Percentiles rank a stretch among this genome's conserved stretches.
Evolutionary conservation across 805 yeast genomes (phyloP).

Genomic region (Candida pseudofarinosa): DNA sequence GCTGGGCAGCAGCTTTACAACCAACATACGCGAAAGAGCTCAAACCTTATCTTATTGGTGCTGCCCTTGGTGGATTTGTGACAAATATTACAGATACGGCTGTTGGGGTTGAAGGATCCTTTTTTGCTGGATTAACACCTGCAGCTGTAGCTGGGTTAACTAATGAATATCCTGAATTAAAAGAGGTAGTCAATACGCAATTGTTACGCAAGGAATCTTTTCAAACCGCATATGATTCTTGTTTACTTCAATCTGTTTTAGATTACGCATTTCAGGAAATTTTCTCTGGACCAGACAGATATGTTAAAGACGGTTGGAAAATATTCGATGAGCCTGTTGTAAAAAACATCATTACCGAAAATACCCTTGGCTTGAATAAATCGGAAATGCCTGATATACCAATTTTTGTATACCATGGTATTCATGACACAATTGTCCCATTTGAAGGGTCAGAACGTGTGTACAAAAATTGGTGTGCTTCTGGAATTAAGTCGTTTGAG

Average conservation of each 20-base stretch:
- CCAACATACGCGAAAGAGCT: conserved; percentile 35
- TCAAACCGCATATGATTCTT: conserved; percentile 1
- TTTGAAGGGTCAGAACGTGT: conserved; percentile 15
- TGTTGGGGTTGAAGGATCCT: conserved; percentile 18
- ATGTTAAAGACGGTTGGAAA: conserved; percentile 13
- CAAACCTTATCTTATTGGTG: conserved; percentile 21
- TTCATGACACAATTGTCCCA: conserved; percentile 17
- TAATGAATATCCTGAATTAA: conserved; percentile 25
- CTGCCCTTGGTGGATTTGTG: conserved; percentile 34
- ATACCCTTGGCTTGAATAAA: conserved; percentile 17
- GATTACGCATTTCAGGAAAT: conserved; percentile 6
- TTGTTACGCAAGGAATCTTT: conserved; percentile 1
- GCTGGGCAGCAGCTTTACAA: conserved; percentile 36
- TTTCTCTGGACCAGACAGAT: conserved; percentile 11
- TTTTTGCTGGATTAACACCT: conserved; percentile 28
- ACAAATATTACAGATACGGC: conserved; percentile 29
- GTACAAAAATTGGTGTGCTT: conserved; percentile 25
- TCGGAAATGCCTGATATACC: conserved; percentile 17
- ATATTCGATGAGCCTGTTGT: conserved; percentile 12
- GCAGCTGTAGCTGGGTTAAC: conserved; percentile 26
- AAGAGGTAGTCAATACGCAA: conserved; percentile 1
- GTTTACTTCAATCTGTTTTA: conserved; percentile 1
- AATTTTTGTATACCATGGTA: conserved; percentile 17
- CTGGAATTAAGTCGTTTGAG: conserved; percentile 25
- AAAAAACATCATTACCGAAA: conserved; percentile 12